Conservation (phyloP, 345 rosid genomes). For the Arabidopsis arenosa region DNA sequence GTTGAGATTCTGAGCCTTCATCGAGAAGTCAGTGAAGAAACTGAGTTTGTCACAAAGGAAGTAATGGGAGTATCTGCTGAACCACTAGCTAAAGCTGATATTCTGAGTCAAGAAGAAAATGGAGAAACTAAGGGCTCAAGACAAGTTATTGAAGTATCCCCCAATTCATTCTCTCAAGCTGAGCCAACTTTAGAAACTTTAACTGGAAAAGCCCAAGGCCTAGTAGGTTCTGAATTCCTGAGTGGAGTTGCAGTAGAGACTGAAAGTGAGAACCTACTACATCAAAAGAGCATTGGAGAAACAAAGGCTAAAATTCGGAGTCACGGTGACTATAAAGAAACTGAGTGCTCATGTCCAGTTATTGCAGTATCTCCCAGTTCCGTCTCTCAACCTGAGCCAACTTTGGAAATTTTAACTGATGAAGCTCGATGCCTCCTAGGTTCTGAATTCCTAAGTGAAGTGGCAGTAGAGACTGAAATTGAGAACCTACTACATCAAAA, state of each 20-base stretch:
- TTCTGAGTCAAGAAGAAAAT: not conserved
- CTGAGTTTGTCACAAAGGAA: conserved; percentile 13
- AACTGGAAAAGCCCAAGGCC: conserved; percentile 12
- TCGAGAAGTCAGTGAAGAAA: conserved; percentile 17
- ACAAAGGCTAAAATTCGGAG: not conserved
- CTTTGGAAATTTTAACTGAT: conserved; percentile 3
- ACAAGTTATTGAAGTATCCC: conserved; percentile 15
- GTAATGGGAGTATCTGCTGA: conserved; percentile 23
- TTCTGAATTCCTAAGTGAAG: conserved; percentile 18
- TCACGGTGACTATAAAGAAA: not conserved
- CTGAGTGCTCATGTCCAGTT: conserved; percentile 22
- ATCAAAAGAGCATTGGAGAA: conserved; percentile 9
- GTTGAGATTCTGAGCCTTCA: conserved; percentile 12
- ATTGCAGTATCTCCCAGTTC: conserved; percentile 15
- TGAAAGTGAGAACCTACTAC: conserved; percentile 2
- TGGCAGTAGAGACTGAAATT: conserved; percentile 2
- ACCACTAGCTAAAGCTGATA: not conserved
- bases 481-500: conserved; percentile 16
- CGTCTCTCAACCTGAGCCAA: conserved; percentile 17
- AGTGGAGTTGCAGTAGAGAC: conserved; percentile 17
- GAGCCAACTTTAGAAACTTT: conserved; percentile 5
- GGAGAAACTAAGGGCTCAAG: conserved; percentile 32
- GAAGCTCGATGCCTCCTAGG: conserved; percentile 1
- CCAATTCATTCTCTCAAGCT: conserved; percentile 22
- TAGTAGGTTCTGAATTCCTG: conserved; percentile 4